Conservation (phyloP, 1,284 basidiomycete species). For the Ganoderma leucocontextum region DNA sequence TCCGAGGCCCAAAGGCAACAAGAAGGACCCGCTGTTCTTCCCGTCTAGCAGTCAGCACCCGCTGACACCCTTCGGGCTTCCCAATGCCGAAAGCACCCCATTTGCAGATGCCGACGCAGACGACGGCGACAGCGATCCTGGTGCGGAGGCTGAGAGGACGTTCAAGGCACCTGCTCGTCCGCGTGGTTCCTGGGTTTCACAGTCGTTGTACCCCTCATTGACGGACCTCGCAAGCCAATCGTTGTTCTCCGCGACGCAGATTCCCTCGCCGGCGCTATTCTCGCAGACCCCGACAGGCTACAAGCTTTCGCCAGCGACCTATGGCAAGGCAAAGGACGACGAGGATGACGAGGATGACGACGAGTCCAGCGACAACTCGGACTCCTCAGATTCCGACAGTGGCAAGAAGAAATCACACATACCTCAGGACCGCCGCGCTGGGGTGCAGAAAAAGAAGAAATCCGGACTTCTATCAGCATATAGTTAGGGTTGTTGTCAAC, state of each 20-base stretch:
- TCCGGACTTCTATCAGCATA: slow-evolving; percentile 19
- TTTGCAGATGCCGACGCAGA: slow-evolving; percentile 43
- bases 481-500: not conserved
- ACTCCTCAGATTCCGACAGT: slow-evolving; percentile 51
- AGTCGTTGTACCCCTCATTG: slow-evolving; percentile 52
- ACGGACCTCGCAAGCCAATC: slow-evolving; percentile 60
- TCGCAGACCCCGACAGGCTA: slow-evolving; percentile 31
- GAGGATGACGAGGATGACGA: slow-evolving; percentile 43
- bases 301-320: slow-evolving; percentile 36
- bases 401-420: slow-evolving; percentile 56
- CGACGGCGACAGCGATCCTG: slow-evolving; percentile 18
- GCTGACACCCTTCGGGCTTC: slow-evolving; percentile 27
- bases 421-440: slow-evolving; percentile 55
- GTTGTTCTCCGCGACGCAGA: slow-evolving; percentile 44
- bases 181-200: slow-evolving; percentile 30
- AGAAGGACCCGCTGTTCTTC: slow-evolving; percentile 42
- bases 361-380: slow-evolving; percentile 42
- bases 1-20: slow-evolving; percentile 14
- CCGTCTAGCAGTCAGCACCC: slow-evolving; percentile 42
- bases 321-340: slow-evolving; percentile 37
- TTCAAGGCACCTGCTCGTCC: slow-evolving; percentile 37
- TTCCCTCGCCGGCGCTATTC: slow-evolving; percentile 45
- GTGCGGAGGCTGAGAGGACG: slow-evolving; percentile 47
- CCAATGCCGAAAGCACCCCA: slow-evolving; percentile 23
- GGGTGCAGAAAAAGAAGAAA: slow-evolving; percentile 41